Percentiles rank a stretch among this genome's conserved stretches.
Conservation (phyloP, 169 alveolate genomes). For the Theileria orientalis region DNA sequence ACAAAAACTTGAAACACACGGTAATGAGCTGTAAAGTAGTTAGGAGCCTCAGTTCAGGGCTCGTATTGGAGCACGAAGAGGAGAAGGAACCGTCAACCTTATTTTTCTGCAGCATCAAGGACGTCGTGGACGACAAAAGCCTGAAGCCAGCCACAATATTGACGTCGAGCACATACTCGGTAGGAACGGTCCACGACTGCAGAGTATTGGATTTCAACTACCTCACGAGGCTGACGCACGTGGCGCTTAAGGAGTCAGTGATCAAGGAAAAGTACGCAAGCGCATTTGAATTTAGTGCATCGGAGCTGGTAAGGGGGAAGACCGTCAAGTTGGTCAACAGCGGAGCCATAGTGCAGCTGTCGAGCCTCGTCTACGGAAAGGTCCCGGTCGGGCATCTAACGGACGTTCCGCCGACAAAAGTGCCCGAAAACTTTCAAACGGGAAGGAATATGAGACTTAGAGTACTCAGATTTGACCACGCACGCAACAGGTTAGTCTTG, state of each 20-base stretch:
- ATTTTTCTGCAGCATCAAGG: neutral
- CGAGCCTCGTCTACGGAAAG: constrained; percentile 52
- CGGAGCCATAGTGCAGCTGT: constrained; percentile 55
- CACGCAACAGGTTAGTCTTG: constrained; percentile 23
- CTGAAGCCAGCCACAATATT: neutral
- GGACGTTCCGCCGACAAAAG: constrained; percentile 41
- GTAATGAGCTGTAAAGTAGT: constrained; percentile 29
- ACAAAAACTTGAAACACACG: neutral
- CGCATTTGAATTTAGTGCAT: constrained; percentile 47
- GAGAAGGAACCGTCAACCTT: neutral
- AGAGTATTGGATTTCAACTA: constrained; percentile 36
- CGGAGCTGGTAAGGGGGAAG: constrained; percentile 33
- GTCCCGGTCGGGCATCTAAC: constrained; percentile 63
- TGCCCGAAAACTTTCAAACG: constrained; percentile 42
- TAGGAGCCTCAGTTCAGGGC: constrained; percentile 42
- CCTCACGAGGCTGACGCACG: constrained; percentile 22
- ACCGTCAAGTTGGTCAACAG: constrained; percentile 26
- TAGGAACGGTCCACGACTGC: constrained; percentile 38
- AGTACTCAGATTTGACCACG: constrained; percentile 60
- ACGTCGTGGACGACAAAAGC: constrained; percentile 11
- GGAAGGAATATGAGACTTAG: constrained; percentile 46
- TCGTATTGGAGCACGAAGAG: constrained; percentile 10
- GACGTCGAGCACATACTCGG: constrained; percentile 9
- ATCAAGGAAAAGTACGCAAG: constrained; percentile 23
- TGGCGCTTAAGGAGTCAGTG: constrained; percentile 23